phyloP scores from a whole-genome alignment of 306 rosid species.

The Gastrolobium bilobum region DNA sequence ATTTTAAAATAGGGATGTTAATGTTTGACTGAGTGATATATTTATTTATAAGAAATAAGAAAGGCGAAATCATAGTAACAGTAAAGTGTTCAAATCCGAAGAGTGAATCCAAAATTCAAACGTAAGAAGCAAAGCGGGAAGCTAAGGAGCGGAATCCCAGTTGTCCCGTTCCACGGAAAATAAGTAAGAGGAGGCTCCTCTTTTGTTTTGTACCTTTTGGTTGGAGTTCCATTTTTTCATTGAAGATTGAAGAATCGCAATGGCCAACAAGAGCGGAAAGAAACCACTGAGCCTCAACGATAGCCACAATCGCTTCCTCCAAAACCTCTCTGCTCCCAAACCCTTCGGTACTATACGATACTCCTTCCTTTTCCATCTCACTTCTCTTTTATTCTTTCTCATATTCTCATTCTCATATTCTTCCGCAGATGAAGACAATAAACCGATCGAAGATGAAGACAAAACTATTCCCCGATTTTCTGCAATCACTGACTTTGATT shows the following conservation, averaged over 20 bases:
- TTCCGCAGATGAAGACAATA: constrained; percentile 37
- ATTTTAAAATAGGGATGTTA: no score
- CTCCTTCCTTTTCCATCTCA: not conserved
- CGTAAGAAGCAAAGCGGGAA: constrained; percentile 31
- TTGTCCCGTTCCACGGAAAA: no score
- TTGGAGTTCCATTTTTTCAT: no score
- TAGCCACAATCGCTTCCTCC: constrained; percentile 84
- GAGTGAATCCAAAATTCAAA: constrained; percentile 33
- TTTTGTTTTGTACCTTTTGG: no score
- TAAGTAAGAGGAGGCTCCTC: no score
- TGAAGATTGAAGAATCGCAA: constrained; percentile 13
- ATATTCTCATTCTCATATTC: not conserved
- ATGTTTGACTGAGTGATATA: no score
- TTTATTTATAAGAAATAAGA: no score
- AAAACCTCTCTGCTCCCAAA: constrained; percentile 78
- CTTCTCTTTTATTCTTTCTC: not conserved
- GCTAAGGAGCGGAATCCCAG: not conserved
- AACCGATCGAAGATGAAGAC: constrained; percentile 17
- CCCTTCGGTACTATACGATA: constrained; percentile 35
- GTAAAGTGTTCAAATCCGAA: no score
- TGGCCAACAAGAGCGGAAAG: constrained; percentile 64
- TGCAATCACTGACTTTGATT: constrained; percentile 65
- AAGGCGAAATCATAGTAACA: no score
- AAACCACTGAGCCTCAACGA: constrained; percentile 84
- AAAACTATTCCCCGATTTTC: constrained; percentile 61